Evolutionary conservation across 176 grass and related monocot species (phyloP).

Genomic region (Oryza glumipatula): DNA sequence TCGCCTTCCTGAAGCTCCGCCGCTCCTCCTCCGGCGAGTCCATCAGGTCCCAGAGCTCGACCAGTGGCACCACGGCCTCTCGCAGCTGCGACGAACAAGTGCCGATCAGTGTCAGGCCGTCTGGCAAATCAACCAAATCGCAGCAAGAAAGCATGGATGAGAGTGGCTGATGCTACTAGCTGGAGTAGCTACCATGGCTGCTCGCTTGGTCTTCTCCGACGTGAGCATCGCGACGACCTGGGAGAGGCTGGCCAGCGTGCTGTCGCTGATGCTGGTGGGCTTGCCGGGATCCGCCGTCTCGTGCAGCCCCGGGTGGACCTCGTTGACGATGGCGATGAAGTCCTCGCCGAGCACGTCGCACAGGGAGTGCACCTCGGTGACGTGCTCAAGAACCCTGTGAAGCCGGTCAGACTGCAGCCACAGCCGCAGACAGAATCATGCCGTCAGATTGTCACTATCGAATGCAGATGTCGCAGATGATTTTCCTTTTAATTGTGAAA

Average conservation of each 20-base stretch:
- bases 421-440: background rate
- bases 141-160: background rate
- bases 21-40: conserved; percentile 63
- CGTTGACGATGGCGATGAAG: conserved; percentile 57
- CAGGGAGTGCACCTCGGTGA: conserved; percentile 68
- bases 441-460: conserved; percentile 1
- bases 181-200: conserved; percentile 37
- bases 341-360: conserved; percentile 65
- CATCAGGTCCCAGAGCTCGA: conserved; percentile 72
- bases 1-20: conserved; percentile 50
- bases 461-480: background rate
- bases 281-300: conserved; percentile 49
- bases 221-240: conserved; percentile 50
- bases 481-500: background rate
- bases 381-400: conserved; percentile 55
- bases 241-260: conserved; percentile 55
- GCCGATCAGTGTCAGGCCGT: background rate
- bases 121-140: background rate
- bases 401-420: conserved; percentile 41
- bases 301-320: conserved; percentile 66
- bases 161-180: too few species aligned
- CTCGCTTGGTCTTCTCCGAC: conserved; percentile 51
- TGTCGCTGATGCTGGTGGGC: conserved; percentile 71
- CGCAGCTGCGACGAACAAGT: conserved; percentile 37
- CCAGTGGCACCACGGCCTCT: conserved; percentile 43